phyloP scores from a whole-genome alignment of 2,329 filamentous ascomycete genomes.

The Aureobasidium pullulans region DNA sequence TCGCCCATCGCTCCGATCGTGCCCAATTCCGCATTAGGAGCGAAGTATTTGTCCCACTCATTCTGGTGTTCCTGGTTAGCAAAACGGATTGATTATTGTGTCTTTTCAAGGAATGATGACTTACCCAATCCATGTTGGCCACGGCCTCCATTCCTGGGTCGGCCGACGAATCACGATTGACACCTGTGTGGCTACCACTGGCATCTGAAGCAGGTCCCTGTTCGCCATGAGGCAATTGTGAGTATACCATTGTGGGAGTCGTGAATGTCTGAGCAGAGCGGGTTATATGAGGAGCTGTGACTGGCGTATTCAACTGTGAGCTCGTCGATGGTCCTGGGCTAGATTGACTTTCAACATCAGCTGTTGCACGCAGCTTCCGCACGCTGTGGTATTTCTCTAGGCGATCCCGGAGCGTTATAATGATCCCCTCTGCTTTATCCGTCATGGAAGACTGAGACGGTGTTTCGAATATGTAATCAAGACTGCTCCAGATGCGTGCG shows the following conservation, averaged over 20 bases:
- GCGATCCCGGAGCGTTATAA: conserved; percentile 56
- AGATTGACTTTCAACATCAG: conserved; percentile 8
- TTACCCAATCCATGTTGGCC: conserved; percentile 60
- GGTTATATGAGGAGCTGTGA: neutral
- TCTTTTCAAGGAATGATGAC: conserved; percentile 23
- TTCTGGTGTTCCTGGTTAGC: conserved; percentile 26
- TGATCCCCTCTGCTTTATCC: conserved; percentile 53
- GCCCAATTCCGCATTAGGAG: conserved; percentile 27
- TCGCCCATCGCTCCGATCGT: conserved; percentile 26
- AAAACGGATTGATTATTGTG: neutral
- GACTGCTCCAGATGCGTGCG: conserved; percentile 60
- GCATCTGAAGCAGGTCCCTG: conserved; percentile 17
- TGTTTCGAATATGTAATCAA: conserved; percentile 65
- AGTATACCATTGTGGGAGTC: conserved; percentile 9
- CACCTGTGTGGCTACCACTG: conserved; percentile 19
- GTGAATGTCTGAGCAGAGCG: conserved; percentile 9
- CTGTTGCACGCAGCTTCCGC: conserved; percentile 40
- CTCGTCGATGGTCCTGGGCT: neutral
- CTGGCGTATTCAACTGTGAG: neutral
- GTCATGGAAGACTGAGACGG: conserved; percentile 44
- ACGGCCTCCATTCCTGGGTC: conserved; percentile 28
- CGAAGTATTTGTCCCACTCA: conserved; percentile 41
- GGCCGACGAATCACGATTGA: conserved; percentile 16
- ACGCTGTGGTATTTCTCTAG: conserved; percentile 53
- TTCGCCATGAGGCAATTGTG: neutral